These are phyloP conservation scores for Silybum marianum DNA, from an alignment of 129 eudicot species.

Conservation along the genomic window DNA sequence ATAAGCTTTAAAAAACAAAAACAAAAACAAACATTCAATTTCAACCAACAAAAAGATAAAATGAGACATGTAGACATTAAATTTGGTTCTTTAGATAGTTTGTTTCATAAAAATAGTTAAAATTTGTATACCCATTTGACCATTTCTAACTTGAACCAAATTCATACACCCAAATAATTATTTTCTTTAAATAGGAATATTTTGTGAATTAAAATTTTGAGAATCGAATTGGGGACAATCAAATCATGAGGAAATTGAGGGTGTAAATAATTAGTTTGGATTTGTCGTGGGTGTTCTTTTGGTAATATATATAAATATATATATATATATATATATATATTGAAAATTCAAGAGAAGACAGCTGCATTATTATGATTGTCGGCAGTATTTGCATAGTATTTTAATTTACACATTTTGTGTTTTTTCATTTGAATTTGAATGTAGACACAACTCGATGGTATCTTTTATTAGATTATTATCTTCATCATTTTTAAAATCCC, in stretches of 20 bases:
- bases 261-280: slow-evolving; percentile 11
- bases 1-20: no score
- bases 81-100: not conserved
- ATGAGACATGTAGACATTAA: no score
- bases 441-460: slow-evolving; percentile 36
- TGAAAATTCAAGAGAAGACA: slow-evolving; percentile 32
- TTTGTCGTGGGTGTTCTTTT: slow-evolving; percentile 27
- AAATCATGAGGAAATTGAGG: slow-evolving; percentile 16
- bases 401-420: slow-evolving; percentile 7
- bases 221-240: slow-evolving; percentile 8
- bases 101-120: not conserved
- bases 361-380: slow-evolving; percentile 37
- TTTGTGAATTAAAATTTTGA: not conserved
- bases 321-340: not conserved
- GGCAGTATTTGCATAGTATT: slow-evolving; percentile 30
- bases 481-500: not conserved
- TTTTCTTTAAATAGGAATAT: not conserved
- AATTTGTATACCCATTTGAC: not conserved
- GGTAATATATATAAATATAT: not conserved
- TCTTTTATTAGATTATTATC: slow-evolving; percentile 15
- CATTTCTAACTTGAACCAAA: not conserved
- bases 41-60: not conserved
- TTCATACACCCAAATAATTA: not conserved
- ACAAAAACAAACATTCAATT: not conserved
- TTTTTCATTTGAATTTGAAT: slow-evolving; percentile 22